These are phyloP conservation scores for Coelastrella sp. DNA, from an alignment of 139 green algal genomes.

Conservation along the genomic window DNA sequence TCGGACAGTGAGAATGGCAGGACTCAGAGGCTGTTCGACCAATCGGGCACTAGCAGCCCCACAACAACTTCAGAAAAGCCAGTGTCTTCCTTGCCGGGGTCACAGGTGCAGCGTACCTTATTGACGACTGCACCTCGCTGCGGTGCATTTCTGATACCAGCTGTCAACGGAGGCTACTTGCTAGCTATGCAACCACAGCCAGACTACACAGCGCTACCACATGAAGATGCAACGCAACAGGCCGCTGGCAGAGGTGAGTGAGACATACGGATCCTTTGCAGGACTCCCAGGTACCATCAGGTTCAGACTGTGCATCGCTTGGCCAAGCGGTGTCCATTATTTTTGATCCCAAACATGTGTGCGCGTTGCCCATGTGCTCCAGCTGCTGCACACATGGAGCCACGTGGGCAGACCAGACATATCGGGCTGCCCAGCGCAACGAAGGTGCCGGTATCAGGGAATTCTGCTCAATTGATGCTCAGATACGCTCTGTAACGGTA, in stretches of 20 bases:
- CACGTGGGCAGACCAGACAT: too few relatives aligned
- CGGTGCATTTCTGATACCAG: background rate
- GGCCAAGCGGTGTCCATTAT: too few relatives aligned
- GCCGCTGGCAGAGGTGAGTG: constrained; percentile 14
- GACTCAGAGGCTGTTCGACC: background rate
- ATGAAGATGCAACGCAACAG: background rate
- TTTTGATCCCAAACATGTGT: too few relatives aligned
- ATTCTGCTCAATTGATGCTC: too few relatives aligned
- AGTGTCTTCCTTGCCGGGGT: background rate
- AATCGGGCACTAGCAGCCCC: background rate
- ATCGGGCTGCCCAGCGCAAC: too few relatives aligned
- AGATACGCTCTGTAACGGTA: too few relatives aligned
- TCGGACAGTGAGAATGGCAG: background rate
- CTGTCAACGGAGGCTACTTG: background rate
- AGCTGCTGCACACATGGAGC: too few relatives aligned
- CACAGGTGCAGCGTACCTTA: background rate
- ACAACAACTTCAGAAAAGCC: background rate
- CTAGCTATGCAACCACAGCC: background rate
- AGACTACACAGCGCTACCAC: background rate
- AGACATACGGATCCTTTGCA: too few relatives aligned
- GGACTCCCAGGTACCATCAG: too few relatives aligned
- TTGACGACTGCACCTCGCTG: background rate
- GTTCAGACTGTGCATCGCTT: too few relatives aligned
- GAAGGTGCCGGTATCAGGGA: too few relatives aligned
- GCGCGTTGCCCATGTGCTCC: too few relatives aligned